phyloP scores from a whole-genome alignment of 768 basidiomycete species.

The Lactarius hengduanensis region DNA sequence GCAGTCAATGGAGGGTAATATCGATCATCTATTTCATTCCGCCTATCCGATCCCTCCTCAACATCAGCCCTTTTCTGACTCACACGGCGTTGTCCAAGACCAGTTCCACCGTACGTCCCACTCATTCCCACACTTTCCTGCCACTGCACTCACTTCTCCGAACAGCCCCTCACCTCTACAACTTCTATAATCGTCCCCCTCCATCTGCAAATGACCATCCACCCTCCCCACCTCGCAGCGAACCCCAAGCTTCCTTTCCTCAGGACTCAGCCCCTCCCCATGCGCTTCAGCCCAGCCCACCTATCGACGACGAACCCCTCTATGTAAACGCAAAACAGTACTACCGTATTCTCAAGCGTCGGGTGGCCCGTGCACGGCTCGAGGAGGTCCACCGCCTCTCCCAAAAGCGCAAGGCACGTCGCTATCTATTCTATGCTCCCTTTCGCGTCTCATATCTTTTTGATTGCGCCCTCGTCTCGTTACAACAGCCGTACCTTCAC shows the following conservation, averaged over 20 bases:
- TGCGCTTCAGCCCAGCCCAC: conserved; percentile 39
- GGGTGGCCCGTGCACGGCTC: conserved; percentile 84
- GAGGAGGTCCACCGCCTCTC: conserved; percentile 94
- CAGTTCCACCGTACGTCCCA: conserved; percentile 23
- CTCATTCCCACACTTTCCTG: conserved; percentile 25
- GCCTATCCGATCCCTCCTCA: conserved; percentile 49
- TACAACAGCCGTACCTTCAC: conserved; percentile 86
- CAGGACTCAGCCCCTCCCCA: conserved; percentile 31
- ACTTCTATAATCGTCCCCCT: conserved; percentile 31
- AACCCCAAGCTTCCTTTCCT: conserved; percentile 15
- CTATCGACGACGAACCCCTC: conserved; percentile 92
- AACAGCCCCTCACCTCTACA: conserved; percentile 25
- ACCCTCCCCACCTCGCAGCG: conserved; percentile 23
- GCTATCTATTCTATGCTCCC: neutral
- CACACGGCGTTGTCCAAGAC: conserved; percentile 26
- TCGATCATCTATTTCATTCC: conserved; percentile 61
- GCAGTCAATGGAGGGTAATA: conserved; percentile 43
- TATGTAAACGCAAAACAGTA: conserved; percentile 99
- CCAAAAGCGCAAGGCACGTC: conserved; percentile 81
- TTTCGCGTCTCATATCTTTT: conserved; percentile 4
- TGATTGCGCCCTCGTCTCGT: conserved; percentile 16
- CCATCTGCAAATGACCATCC: conserved; percentile 34
- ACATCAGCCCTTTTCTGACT: conserved; percentile 37
- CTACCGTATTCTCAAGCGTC: conserved; percentile 94
- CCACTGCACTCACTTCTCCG: conserved; percentile 16